Base-by-base conservation (phyloP, 148 eudicot species). In the Pouteria glomerata region DNA sequence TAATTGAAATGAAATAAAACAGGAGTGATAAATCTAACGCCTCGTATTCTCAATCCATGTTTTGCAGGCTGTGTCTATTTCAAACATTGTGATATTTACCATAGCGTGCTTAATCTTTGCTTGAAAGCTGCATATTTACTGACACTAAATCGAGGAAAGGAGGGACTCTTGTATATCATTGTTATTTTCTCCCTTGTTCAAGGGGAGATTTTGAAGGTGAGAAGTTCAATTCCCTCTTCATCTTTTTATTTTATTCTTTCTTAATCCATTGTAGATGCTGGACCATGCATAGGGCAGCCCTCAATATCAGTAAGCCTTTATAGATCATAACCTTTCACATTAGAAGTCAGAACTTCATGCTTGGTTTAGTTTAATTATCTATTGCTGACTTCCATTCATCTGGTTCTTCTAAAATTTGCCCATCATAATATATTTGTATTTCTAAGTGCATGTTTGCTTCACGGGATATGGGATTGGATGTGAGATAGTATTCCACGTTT, bases 1-100 rank as follows among this genome's bases (percentile, higher is more conserved):
- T 30, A 35, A 21, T 29, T 37, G 29, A 29, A 57, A 24, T 65
- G 57, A 27, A 27, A 33, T 21, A 48, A 30, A 34, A 44, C 19
- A 53, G 41, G 18, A 29, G 7, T 10, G 27, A 24, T 8, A 0
- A 4, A 23, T 3, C 42, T 71, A 31, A 71, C 18, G 16, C 51
- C 39, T 47, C 12, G 2, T 27, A 19, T 7, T 41, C 53, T 42
- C 1, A 67, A 33, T 21, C 64, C 30, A 50, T 51, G 16, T 76
- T 66, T 79, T 79, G 66, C 91, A 87, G 91, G 85, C 69, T 27
- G 63, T 83, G 47, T 74, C 60, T 70, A 71, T 63, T 61, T 59
- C 55, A 37, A 73, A 58, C 42, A 26, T 81, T 57, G 63, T 73
- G 60, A 59, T 69, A 73, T 77, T 81, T 35, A 13, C 70, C 45